Evolutionary conservation across 495 filamentous ascomycete genomes (phyloP), one percentile per base, ranked within the genome.

Genomic region (Penicillium alfredii): DNA sequence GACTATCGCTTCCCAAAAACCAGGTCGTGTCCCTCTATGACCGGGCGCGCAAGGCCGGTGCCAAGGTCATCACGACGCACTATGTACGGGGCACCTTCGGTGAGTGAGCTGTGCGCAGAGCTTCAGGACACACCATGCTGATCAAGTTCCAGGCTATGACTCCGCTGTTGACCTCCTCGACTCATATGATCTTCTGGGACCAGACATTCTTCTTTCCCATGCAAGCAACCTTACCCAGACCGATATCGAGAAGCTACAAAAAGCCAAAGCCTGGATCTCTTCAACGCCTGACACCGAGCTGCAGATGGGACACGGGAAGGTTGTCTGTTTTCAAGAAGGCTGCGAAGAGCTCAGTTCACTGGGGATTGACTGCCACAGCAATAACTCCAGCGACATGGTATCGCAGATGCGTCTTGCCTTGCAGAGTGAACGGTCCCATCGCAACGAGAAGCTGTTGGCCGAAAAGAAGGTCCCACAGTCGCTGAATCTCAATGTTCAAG

Each of bases 351-450:
- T 59, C 28, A 47, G 50, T 27, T 64, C 63, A 6, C 45, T 77
- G 8, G 73, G 73, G 7, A 46, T 72, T 9, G 71, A 76, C 40
- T 73, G 68, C 33, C 71, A 76, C 43, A 61, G 47, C 30, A 64
- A 58, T 35, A 60, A 60, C 16, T 52, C 61, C 2, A 53, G 45
- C 2, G 59, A 59, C 20, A 60, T 74, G 4, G 43, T 65, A 9
- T 54, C 55, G n/a, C 68, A 74, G 45, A 64, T 72, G 54, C 53
- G 66, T 2, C 29, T 71, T 10, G 56, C 55, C 3, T 43, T 77
- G 18, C 67, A 69, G 37, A 45, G 53, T 11, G 60, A 61, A n/a
- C 55, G 72, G 10, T 48, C 39, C 1, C 11, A 22, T 5, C 50
- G 48, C 26, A 57, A 64, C 20, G 38, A 58, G 19, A 30, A 56